A percentile compares a stretch with the other conserved stretches of the same genome.
Evolutionary conservation across 345 rosid species (phyloP).

Genomic region (Pistacia vera): DNA sequence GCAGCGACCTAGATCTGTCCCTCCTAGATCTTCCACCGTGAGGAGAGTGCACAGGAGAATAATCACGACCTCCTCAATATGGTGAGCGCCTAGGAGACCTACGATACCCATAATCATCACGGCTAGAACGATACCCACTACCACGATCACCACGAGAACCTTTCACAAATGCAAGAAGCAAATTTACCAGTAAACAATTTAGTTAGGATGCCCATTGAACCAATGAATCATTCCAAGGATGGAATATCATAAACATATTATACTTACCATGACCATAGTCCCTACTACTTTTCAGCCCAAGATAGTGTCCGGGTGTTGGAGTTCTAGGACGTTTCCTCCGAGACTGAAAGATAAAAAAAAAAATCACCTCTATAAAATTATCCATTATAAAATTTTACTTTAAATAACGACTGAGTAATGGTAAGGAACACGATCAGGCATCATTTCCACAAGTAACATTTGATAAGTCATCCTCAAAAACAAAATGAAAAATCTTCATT

Average conservation of each 20-base stretch:
- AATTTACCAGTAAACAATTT: neutral
- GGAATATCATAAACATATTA: neutral
- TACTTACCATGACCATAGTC: constrained; percentile 55
- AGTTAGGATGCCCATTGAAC: neutral
- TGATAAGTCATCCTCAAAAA: neutral
- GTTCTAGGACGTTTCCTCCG: constrained; percentile 97
- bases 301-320: constrained; percentile 99
- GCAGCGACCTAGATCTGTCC: constrained; percentile 58
- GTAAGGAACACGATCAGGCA: constrained; percentile 13
- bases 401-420: neutral
- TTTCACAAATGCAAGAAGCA: constrained; percentile 20
- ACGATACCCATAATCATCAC: constrained; percentile 62
- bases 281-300: constrained; percentile 86
- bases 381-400: neutral
- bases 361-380: constrained; percentile 20
- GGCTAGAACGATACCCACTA: constrained; percentile 47
- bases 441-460: constrained; percentile 11
- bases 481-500: neutral
- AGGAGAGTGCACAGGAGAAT: constrained; percentile 74
- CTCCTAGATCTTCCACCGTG: constrained; percentile 77
- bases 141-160: constrained; percentile 62
- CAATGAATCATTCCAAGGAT: neutral
- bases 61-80: constrained; percentile 59
- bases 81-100: constrained; percentile 89
- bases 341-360: constrained; percentile 62